Percentiles rank a stretch among this genome's conserved stretches.
Conservation (phyloP, 768 basidiomycete genomes). For the Daedalea quercina region DNA sequence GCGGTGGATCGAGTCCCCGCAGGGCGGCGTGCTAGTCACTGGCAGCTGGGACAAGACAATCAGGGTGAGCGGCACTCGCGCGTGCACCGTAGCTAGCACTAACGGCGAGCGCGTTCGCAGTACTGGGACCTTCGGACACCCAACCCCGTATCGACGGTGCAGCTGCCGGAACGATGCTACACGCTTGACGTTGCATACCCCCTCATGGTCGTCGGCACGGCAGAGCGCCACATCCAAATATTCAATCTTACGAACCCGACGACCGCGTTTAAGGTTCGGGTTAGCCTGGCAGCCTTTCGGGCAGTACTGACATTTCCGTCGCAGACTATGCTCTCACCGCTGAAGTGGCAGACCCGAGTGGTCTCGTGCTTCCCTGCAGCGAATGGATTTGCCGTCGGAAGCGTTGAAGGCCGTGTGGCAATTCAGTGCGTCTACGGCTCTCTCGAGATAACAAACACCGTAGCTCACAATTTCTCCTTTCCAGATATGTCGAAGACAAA, state of each 20-base stretch:
- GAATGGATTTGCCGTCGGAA: conserved; percentile 79
- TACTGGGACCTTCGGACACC: conserved; percentile 88
- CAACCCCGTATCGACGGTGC: conserved; percentile 71
- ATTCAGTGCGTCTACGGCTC: conserved; percentile 67
- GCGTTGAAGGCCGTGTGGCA: conserved; percentile 87
- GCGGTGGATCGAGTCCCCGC: conserved; percentile 72
- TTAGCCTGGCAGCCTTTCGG: neutral
- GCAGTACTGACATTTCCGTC: neutral
- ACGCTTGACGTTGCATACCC: conserved; percentile 77
- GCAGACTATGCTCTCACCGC: conserved; percentile 74
- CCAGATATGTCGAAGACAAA: conserved; percentile 83
- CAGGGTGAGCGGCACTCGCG: conserved; percentile 49
- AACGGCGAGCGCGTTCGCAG: conserved; percentile 33
- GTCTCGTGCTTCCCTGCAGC: conserved; percentile 77
- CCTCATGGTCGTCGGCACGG: conserved; percentile 88
- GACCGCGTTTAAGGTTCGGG: conserved; percentile 62
- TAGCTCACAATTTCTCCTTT: neutral
- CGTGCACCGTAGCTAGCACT: neutral
- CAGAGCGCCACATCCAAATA: conserved; percentile 87
- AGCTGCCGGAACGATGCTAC: conserved; percentile 88
- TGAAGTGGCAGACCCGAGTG: conserved; percentile 92
- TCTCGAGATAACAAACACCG: neutral
- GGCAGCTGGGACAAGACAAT: conserved; percentile 98
- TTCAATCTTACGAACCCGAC: conserved; percentile 82
- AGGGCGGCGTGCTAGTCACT: conserved; percentile 75